Conservation (phyloP, 2,329 filamentous ascomycete genomes). For the Fusarium sp. region DNA sequence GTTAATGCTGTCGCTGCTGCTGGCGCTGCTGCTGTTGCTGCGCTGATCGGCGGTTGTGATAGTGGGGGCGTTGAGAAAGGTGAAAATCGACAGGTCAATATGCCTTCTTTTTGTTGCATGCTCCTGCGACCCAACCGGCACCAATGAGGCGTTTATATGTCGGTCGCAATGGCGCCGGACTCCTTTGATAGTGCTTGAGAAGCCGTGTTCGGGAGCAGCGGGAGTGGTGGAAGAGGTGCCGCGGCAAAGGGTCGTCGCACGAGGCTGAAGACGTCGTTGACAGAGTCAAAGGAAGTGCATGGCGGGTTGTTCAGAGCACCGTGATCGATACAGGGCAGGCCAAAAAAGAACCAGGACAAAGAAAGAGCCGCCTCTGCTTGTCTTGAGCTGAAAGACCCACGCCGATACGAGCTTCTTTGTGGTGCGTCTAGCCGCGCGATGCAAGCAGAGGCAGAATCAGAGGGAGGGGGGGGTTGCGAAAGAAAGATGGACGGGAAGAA, state of each 20-base stretch:
- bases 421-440: conserved; percentile 11
- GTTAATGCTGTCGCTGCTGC: conserved; percentile 8
- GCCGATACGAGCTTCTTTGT: conserved; percentile 17
- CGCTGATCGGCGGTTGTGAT: conserved; percentile 11
- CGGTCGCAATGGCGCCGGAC: conserved; percentile 6
- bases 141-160: conserved; percentile 23
- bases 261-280: conserved; percentile 40
- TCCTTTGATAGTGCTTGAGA: conserved; percentile 26
- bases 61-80: conserved; percentile 30
- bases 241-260: conserved; percentile 30
- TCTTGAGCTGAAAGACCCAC: conserved; percentile 22
- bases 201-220: conserved; percentile 10
- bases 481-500: background rate
- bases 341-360: background rate
- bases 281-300: conserved; percentile 48
- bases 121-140: conserved; percentile 36
- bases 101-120: conserved; percentile 26
- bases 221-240: conserved; percentile 22
- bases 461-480: conserved; percentile 17
- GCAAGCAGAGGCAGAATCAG: conserved; percentile 4
- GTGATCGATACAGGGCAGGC: background rate
- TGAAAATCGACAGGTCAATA: conserved; percentile 41
- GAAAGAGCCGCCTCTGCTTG: conserved; percentile 19
- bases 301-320: conserved; percentile 19
- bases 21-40: conserved; percentile 11